phyloP scores from a whole-genome alignment of 768 basidiomycete genomes.

The Mycena alexandri region DNA sequence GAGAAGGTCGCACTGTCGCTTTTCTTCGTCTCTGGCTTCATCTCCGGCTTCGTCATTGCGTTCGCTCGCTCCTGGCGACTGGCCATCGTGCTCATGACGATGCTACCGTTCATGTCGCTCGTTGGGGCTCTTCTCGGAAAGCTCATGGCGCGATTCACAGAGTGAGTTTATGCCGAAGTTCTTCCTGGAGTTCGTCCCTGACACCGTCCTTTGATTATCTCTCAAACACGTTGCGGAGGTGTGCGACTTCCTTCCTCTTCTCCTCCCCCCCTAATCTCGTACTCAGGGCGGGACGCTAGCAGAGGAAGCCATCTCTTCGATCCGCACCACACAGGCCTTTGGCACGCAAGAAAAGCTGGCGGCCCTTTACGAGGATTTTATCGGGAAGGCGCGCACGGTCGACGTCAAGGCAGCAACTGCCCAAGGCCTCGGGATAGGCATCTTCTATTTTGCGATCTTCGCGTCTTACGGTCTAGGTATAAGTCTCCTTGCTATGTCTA shows the following conservation, averaged over 20 bases:
- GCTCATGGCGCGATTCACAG: slow-evolving; percentile 71
- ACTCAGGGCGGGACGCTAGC: slow-evolving; percentile 82
- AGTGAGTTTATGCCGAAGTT: slow-evolving; percentile 71
- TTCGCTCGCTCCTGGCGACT: slow-evolving; percentile 84
- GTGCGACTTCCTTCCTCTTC: background rate
- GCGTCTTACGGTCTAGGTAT: slow-evolving; percentile 74
- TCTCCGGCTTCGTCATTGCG: slow-evolving; percentile 84
- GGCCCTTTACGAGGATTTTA: slow-evolving; percentile 73
- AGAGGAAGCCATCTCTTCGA: slow-evolving; percentile 91
- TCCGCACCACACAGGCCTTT: slow-evolving; percentile 93
- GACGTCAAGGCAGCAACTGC: slow-evolving; percentile 70
- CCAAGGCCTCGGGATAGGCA: slow-evolving; percentile 70
- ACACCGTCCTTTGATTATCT: slow-evolving; percentile 58
- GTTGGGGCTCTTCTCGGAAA: slow-evolving; percentile 80
- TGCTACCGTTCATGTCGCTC: slow-evolving; percentile 85
- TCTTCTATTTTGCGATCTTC: slow-evolving; percentile 89
- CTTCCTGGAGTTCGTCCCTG: background rate
- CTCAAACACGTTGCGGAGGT: slow-evolving; percentile 74
- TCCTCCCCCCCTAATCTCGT: too few species aligned
- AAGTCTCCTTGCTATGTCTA: too few species aligned
- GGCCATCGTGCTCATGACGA: slow-evolving; percentile 83
- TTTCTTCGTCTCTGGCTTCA: slow-evolving; percentile 75
- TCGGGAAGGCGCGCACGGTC: slow-evolving; percentile 63
- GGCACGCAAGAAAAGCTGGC: slow-evolving; percentile 79
- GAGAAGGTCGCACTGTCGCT: slow-evolving; percentile 86